Percentiles rank a stretch among this genome's conserved stretches.
These are phyloP conservation scores for Nematodospora anomalae DNA, from an alignment of 1,139 yeast genomes.

Conservation along the genomic window DNA sequence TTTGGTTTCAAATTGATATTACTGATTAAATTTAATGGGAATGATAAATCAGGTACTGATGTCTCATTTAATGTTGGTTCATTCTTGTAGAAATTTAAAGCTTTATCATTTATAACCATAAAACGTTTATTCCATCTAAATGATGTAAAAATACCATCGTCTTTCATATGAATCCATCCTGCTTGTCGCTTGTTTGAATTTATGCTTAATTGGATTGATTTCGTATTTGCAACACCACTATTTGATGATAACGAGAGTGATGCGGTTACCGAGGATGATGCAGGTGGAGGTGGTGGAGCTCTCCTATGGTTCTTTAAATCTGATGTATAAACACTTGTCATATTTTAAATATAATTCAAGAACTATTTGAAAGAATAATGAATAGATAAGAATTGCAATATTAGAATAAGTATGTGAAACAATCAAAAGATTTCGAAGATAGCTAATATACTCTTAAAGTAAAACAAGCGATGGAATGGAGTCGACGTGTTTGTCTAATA, in stretches of 20 bases:
- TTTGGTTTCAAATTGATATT: constrained; percentile 41
- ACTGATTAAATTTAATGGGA: constrained; percentile 42
- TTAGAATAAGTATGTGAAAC: no score
- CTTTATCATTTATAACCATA: constrained; percentile 72
- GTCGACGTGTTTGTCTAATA: no score
- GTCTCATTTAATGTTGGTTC: constrained; percentile 43
- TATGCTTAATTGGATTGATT: constrained; percentile 22
- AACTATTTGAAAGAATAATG: no score
- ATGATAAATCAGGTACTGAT: constrained; percentile 38
- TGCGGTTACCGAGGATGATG: constrained; percentile 5
- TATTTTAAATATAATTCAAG: constrained; percentile 10
- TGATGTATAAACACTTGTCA: constrained; percentile 52
- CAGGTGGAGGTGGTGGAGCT: constrained; percentile 47
- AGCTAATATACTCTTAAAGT: no score
- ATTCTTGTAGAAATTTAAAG: constrained; percentile 71
- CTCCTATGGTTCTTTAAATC: constrained; percentile 45
- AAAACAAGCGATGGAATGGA: no score
- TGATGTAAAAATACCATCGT: constrained; percentile 77
- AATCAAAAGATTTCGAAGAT: no score
- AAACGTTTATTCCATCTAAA: constrained; percentile 92
- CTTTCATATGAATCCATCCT: constrained; percentile 93
- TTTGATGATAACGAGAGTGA: constrained; percentile 9
- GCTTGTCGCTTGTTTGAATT: constrained; percentile 36
- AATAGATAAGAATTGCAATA: no score
- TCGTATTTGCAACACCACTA: constrained; percentile 9